Evolutionary conservation across 2,329 filamentous ascomycete species (phyloP).

Genomic region (Colletotrichum limetticola): DNA sequence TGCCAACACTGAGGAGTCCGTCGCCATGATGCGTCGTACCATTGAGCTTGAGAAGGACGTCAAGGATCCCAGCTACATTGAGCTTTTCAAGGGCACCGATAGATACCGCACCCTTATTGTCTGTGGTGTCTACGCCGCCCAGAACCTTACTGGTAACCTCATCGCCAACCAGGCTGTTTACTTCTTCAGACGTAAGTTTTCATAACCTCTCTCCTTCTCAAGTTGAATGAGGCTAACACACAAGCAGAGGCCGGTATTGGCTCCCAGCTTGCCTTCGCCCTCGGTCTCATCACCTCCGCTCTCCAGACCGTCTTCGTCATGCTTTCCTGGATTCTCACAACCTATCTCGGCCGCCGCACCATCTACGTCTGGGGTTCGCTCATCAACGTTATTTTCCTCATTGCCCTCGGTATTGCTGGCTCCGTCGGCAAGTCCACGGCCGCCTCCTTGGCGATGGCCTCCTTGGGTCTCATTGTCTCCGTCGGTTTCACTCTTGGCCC

Average conservation of each 20-base stretch:
- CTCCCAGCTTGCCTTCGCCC: constrained; percentile 65
- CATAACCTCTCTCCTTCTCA: background rate
- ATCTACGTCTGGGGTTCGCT: constrained; percentile 72
- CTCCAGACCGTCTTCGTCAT: constrained; percentile 72
- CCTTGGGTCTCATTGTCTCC: constrained; percentile 72
- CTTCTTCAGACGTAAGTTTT: constrained; percentile 64
- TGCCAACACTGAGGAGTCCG: constrained; percentile 39
- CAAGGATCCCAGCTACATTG: constrained; percentile 58
- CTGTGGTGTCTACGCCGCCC: constrained; percentile 66
- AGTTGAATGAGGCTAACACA: constrained; percentile 20
- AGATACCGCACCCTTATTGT: constrained; percentile 64
- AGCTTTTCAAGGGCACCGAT: constrained; percentile 66
- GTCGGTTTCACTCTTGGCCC: constrained; percentile 72
- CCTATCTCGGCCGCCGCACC: constrained; percentile 70
- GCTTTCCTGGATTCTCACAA: constrained; percentile 74
- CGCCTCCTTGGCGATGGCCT: constrained; percentile 66
- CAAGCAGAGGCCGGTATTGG: constrained; percentile 68
- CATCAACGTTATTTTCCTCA: constrained; percentile 63
- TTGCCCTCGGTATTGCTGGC: constrained; percentile 69
- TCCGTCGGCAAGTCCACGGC: constrained; percentile 52
- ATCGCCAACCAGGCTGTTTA: constrained; percentile 72
- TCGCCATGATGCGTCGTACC: constrained; percentile 52
- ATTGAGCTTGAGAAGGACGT: constrained; percentile 63
- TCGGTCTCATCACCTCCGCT: constrained; percentile 72
- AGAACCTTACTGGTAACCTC: constrained; percentile 71